Percentiles rank a stretch among this genome's conserved stretches.
Evolutionary conservation across 1,284 basidiomycete genomes (phyloP).

Genomic region (Phlebopus sp.): DNA sequence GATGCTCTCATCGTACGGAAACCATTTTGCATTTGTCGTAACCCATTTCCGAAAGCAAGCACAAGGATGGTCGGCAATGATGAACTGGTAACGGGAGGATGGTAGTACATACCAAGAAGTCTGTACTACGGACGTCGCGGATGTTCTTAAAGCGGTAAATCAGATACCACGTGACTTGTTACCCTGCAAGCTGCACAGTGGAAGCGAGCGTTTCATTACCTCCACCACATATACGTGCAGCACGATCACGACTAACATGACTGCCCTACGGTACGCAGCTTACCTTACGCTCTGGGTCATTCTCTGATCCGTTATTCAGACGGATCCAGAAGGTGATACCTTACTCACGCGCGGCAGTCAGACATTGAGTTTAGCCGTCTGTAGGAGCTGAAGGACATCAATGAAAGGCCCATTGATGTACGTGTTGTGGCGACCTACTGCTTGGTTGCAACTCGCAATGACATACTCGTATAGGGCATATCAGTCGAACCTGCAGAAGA

Average conservation of each 20-base stretch:
- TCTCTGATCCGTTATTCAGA: slow-evolving; percentile 34
- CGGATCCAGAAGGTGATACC: slow-evolving; percentile 64
- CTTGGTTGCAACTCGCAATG: slow-evolving; percentile 9
- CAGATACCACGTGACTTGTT: too few species aligned
- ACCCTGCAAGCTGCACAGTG: too few species aligned
- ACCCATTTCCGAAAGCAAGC: too few species aligned
- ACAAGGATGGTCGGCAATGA: too few species aligned
- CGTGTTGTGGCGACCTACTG: slow-evolving; percentile 16
- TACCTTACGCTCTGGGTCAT: slow-evolving; percentile 8
- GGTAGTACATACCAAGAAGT: too few species aligned
- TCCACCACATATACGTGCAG: neutral
- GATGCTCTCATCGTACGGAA: too few species aligned
- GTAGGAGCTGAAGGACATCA: slow-evolving; percentile 64
- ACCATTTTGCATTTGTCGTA: too few species aligned
- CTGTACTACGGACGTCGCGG: too few species aligned
- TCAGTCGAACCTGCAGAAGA: slow-evolving; percentile 64
- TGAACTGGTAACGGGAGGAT: too few species aligned
- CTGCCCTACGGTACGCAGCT: slow-evolving; percentile 51
- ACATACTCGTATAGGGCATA: slow-evolving; percentile 47
- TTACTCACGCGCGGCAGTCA: slow-evolving; percentile 2
- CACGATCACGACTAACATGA: slow-evolving; percentile 37
- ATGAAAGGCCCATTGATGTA: slow-evolving; percentile 61
- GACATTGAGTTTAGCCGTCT: slow-evolving; percentile 17
- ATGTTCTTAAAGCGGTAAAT: too few species aligned
- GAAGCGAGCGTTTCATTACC: too few species aligned